Evolutionary conservation across 2,329 filamentous ascomycete genomes (phyloP).

Genomic region (Alternaria alternata): DNA sequence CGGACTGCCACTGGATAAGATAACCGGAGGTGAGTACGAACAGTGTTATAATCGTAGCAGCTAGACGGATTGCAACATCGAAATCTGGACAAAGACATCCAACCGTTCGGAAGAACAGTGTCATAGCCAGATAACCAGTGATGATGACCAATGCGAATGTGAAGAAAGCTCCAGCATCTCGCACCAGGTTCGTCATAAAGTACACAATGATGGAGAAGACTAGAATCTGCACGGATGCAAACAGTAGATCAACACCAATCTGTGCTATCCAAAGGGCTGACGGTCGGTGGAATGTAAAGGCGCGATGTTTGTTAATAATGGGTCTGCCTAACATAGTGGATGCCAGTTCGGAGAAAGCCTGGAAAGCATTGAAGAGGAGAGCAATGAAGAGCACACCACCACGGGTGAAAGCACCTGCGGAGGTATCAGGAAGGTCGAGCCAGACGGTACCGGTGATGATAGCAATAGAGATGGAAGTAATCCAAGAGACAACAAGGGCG

Average conservation of each 20-base stretch:
- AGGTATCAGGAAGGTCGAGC: slow-evolving; percentile 70
- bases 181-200: slow-evolving; percentile 59
- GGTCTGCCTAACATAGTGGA: slow-evolving; percentile 77
- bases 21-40: slow-evolving; percentile 85
- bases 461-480: slow-evolving; percentile 74
- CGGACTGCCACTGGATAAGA: slow-evolving; percentile 78
- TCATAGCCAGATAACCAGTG: slow-evolving; percentile 54
- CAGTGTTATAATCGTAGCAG: slow-evolving; percentile 79
- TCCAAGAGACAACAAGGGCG: slow-evolving; percentile 76
- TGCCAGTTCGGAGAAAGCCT: slow-evolving; percentile 80
- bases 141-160: slow-evolving; percentile 57
- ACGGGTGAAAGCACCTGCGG: slow-evolving; percentile 77
- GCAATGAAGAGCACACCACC: slow-evolving; percentile 83
- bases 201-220: slow-evolving; percentile 59
- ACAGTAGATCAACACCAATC: slow-evolving; percentile 79
- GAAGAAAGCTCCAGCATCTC: slow-evolving; percentile 58
- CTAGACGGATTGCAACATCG: slow-evolving; percentile 82
- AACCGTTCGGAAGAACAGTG: slow-evolving; percentile 56
- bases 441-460: slow-evolving; percentile 83
- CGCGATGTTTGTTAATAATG: slow-evolving; percentile 84
- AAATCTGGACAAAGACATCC: slow-evolving; percentile 81
- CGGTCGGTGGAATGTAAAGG: slow-evolving; percentile 83
- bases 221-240: slow-evolving; percentile 72
- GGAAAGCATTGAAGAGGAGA: slow-evolving; percentile 86
- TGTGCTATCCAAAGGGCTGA: slow-evolving; percentile 85